Conservation (phyloP, 139 green algal species). For the Yamagishiella unicocca region DNA sequence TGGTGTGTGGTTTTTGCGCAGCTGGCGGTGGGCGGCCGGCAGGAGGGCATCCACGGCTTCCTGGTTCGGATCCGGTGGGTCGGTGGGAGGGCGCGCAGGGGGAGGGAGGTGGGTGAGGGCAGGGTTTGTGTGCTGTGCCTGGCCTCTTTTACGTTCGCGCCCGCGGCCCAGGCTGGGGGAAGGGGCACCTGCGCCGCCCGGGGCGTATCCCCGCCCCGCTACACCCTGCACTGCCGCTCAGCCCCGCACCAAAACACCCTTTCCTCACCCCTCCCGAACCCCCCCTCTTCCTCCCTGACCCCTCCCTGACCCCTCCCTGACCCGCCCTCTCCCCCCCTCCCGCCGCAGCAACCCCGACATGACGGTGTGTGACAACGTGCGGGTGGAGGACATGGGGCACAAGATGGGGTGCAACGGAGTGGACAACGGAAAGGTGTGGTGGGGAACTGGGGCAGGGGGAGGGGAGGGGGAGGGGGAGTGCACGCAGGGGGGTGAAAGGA, state of each 20-base stretch:
- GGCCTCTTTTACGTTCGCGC: no score
- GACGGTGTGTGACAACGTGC: constrained; percentile 56
- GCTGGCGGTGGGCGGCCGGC: constrained; percentile 62
- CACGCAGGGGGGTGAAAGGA: no score
- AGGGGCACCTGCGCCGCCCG: no score
- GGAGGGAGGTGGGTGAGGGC: background rate
- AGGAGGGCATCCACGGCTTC: constrained; percentile 93
- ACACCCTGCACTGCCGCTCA: no score
- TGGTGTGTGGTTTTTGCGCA: constrained; percentile 93
- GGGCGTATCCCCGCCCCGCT: no score
- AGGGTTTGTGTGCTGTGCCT: no score
- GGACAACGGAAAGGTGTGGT: constrained; percentile 94
- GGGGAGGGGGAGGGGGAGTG: background rate
- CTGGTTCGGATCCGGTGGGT: constrained; percentile 86
- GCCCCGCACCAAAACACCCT: no score
- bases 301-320: background rate
- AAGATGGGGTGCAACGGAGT: constrained; percentile 94
- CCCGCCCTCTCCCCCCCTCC: background rate
- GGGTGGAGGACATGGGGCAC: constrained; percentile 87
- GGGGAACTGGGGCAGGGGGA: background rate
- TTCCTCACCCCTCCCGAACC: background rate
- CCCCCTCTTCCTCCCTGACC: background rate
- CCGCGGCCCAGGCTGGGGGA: no score
- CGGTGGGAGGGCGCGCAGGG: background rate
- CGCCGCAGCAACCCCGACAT: constrained; percentile 67